Percentiles rank a stretch among this genome's conserved stretches.
These are phyloP conservation scores for Protomyces arabidopsidicola DNA, from an alignment of 1,139 yeast species.

Conservation along the genomic window DNA sequence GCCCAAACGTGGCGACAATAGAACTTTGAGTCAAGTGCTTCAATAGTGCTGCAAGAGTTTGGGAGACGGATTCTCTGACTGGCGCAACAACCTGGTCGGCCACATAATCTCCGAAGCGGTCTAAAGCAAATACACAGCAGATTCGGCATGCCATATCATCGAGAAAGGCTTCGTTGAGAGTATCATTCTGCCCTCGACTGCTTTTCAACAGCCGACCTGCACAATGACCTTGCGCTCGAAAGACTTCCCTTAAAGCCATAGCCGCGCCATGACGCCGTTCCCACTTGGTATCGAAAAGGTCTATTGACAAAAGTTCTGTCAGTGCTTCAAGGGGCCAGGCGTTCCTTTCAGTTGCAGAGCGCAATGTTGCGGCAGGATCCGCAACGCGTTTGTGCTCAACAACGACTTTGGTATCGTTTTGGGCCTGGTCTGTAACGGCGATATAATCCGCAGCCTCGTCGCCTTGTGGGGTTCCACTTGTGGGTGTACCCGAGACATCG, in stretches of 20 bases:
- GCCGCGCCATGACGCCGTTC: conserved; percentile 96
- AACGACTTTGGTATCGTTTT: conserved; percentile 67
- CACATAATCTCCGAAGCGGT: conserved; percentile 94
- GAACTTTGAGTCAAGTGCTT: conserved; percentile 59
- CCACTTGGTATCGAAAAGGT: conserved; percentile 83
- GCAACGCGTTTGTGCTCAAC: conserved; percentile 72
- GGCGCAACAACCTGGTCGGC: conserved; percentile 98
- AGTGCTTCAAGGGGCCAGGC: conserved; percentile 98
- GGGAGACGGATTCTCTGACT: conserved; percentile 94
- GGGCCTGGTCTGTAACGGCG: conserved; percentile 72
- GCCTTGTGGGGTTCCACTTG: conserved; percentile 36
- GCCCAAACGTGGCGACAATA: conserved; percentile 57
- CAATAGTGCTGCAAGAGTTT: conserved; percentile 81
- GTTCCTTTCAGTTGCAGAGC: conserved; percentile 58
- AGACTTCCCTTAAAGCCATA: conserved; percentile 80
- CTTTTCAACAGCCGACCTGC: conserved; percentile 78
- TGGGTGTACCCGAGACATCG: conserved; percentile 73
- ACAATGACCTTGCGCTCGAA: conserved; percentile 76
- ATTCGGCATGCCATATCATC: conserved; percentile 87
- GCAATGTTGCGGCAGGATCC: conserved; percentile 57
- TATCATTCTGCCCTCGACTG: conserved; percentile 56
- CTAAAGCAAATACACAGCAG: conserved; percentile 82
- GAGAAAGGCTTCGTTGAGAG: conserved; percentile 61
- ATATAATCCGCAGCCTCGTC: conserved; percentile 34
- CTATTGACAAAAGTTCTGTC: conserved; percentile 75